Conservation (phyloP, 805 yeast genomes). For the Tetrapisispora nanseiensis region DNA sequence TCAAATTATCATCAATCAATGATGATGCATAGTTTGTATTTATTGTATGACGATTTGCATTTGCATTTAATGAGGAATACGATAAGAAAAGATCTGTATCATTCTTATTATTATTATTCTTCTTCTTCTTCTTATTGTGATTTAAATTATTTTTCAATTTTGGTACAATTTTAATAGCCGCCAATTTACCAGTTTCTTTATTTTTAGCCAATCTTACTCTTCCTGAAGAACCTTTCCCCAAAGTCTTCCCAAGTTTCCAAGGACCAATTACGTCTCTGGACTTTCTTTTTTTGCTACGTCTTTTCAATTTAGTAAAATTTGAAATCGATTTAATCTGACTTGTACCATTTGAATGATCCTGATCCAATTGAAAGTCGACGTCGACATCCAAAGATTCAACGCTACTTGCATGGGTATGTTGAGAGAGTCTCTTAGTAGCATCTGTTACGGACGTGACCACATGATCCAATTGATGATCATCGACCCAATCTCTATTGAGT, state of each 20-base stretch:
- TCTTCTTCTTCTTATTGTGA: constrained; percentile 21
- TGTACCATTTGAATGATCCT: not conserved
- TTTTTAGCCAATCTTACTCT: constrained; percentile 69
- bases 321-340: not conserved
- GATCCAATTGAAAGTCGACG: too few species aligned
- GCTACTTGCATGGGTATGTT: constrained; percentile 21
- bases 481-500: not conserved
- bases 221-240: constrained; percentile 79
- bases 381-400: constrained; percentile 11
- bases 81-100: constrained; percentile 1
- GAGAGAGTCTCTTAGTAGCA: constrained; percentile 28
- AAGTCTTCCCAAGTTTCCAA: constrained; percentile 69
- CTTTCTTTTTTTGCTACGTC: constrained; percentile 12
- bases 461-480: constrained; percentile 17
- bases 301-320: not conserved
- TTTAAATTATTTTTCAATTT: constrained; percentile 36
- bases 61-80: constrained; percentile 6
- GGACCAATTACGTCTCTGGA: constrained; percentile 54
- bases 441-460: constrained; percentile 29
- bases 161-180: constrained; percentile 77
- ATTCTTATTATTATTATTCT: not conserved
- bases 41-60: constrained; percentile 4
- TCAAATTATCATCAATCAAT: not conserved
- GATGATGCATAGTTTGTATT: constrained; percentile 4
- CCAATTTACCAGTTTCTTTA: constrained; percentile 56